These are phyloP conservation scores for Syzygium syzygioides DNA, from an alignment of 441 rosid species.

Conservation along the genomic window DNA sequence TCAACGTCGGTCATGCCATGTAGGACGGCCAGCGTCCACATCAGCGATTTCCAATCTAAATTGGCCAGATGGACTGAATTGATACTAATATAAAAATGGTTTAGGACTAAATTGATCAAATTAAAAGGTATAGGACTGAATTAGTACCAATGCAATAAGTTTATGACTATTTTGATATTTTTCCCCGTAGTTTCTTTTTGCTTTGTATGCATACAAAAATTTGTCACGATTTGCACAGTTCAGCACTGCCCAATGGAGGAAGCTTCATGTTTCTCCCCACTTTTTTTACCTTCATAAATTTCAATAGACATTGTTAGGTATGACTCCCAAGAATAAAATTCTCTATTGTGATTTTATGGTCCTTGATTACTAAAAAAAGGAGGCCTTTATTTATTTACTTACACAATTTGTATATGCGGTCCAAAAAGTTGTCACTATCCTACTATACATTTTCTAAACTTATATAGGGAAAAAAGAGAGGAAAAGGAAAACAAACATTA, in stretches of 20 bases:
- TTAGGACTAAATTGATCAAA: no score
- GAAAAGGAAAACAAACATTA: not conserved
- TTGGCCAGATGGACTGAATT: not conserved
- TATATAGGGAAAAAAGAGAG: not conserved
- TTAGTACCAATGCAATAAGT: no score
- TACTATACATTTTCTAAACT: not conserved
- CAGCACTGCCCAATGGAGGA: not conserved
- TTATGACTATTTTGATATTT: no score
- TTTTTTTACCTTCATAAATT: not conserved
- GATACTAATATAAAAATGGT: no score
- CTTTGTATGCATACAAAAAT: not conserved
- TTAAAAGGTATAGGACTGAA: no score
- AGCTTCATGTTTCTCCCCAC: not conserved
- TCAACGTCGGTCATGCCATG: no score
- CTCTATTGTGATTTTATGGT: not conserved
- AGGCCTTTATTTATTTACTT: not conserved
- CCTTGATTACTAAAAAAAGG: not conserved
- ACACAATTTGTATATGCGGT: not conserved
- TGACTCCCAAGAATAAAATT: not conserved
- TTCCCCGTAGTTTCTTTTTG: not conserved
- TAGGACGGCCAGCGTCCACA: no score
- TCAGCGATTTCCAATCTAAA: no score
- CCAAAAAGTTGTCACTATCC: not conserved
- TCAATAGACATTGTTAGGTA: not conserved
- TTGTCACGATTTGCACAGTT: not conserved